Evolutionary conservation across 176 grass and related monocot genomes (phyloP).

Genomic region (Otatea glauca): DNA sequence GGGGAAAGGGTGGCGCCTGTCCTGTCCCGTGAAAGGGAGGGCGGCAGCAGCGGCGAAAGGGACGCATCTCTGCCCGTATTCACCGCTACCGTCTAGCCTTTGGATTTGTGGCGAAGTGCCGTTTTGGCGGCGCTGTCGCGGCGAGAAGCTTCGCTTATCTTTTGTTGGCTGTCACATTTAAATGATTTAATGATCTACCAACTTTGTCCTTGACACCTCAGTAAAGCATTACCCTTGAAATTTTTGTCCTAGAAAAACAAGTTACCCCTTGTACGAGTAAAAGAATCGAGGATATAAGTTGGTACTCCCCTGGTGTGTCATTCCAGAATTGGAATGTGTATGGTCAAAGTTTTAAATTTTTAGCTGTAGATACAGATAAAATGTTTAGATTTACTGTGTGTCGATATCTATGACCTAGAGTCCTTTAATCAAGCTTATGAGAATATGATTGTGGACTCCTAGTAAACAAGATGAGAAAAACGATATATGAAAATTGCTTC

Average conservation of each 20-base stretch:
- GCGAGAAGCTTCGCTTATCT: background rate
- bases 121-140: constrained; percentile 28
- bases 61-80: background rate
- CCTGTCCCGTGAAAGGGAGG: constrained; percentile 15
- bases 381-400: too few relatives aligned
- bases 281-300: background rate
- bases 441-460: too few relatives aligned
- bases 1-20: background rate
- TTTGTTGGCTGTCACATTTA: background rate
- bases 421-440: too few relatives aligned
- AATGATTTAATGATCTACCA: background rate
- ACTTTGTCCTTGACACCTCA: background rate
- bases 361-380: too few relatives aligned
- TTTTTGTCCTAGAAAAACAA: background rate
- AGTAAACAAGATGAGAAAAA: too few relatives aligned
- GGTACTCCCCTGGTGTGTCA: background rate
- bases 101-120: background rate
- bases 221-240: background rate
- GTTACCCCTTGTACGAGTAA: background rate
- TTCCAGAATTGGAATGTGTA: too few relatives aligned
- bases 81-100: background rate
- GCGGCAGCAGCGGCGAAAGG: background rate
- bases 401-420: too few relatives aligned
- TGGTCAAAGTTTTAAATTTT: too few relatives aligned
- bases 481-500: too few relatives aligned